These are phyloP conservation scores for Abrus precatorius DNA, from an alignment of 306 rosid genomes.

Conservation along the genomic window DNA sequence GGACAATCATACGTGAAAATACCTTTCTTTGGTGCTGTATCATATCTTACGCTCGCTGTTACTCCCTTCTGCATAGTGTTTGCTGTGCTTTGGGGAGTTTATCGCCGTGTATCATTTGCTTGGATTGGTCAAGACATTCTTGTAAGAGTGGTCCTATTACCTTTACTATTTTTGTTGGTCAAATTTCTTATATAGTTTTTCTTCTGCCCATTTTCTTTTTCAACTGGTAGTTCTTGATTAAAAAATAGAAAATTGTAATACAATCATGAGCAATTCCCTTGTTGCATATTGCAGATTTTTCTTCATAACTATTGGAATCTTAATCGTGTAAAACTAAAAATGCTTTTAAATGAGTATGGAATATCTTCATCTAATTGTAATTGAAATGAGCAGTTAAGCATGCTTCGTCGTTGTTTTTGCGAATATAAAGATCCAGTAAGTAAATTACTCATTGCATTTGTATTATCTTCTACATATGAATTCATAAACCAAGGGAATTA, in stretches of 20 bases:
- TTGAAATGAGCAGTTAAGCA: slow-evolving; percentile 1
- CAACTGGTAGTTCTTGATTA: slow-evolving; percentile 30
- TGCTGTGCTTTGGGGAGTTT: slow-evolving; percentile 88
- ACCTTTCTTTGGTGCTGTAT: slow-evolving; percentile 92
- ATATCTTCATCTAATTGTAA: background rate
- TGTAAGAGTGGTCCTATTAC: slow-evolving; percentile 62
- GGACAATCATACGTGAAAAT: slow-evolving; percentile 79
- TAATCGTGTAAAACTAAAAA: background rate
- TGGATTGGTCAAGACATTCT: slow-evolving; percentile 99
- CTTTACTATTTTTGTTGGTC: slow-evolving; percentile 29
- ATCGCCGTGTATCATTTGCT: slow-evolving; percentile 69
- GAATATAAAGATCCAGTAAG: background rate
- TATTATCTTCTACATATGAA: slow-evolving; percentile 4
- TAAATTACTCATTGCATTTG: slow-evolving; percentile 19
- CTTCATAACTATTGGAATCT: background rate
- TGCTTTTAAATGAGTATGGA: slow-evolving; percentile 19
- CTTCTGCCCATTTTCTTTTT: background rate
- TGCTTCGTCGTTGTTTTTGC: background rate
- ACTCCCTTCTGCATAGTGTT: slow-evolving; percentile 91
- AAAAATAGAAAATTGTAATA: slow-evolving; percentile 34
- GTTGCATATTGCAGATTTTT: background rate
- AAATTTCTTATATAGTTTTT: slow-evolving; percentile 17
- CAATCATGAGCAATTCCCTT: background rate
- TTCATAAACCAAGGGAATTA: slow-evolving; percentile 2
- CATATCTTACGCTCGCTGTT: slow-evolving; percentile 87